Evolutionary conservation across 2,329 filamentous ascomycete species (phyloP), one percentile per base, ranked within the genome.

Genomic region (Pseudogymnoascus verrucosus): DNA sequence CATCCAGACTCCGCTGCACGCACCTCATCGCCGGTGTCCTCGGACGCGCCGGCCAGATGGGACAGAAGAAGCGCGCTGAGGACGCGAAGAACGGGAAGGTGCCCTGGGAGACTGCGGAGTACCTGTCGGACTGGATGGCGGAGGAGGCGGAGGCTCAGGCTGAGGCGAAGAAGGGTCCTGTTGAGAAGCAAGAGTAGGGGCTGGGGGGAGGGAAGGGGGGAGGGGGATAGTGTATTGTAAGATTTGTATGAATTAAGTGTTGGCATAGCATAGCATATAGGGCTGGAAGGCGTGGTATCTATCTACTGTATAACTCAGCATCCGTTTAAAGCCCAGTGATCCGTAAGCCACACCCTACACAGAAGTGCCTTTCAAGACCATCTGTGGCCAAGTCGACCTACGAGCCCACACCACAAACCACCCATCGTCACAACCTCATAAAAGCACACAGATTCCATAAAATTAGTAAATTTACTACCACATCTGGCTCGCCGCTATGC

Each of bases 1-100:
- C 8, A 12, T n/a, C 19, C 65, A 96, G 92, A 84, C 77, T 96
- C 69, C 89, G 95, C 65, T 88, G 88, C 68, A 84, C 92, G 60
- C 85, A 89, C 69, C 82, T 97, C 65, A 90, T 99, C 69, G 89
- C 88, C 3, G 92, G 92, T 62, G 88, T 95, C 1, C 81, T 99
- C 39, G 93, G 93, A 42, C 84, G 89, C 62, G 95, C 95, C 0
- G 95, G 90, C 8, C 80, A 96, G 77, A 80, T 84, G 62, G 95
- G 95, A 39, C 87, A 92, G 72, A 76, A 80, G 70, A 82, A 84
- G 65, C 84, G 93, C 63, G 77, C 89, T 47, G 78, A 79, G 42
- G 82, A 83, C 51, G 90, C 91, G 1, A 72, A 78, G 61, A 71
- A 77, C 16, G 90, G 90, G 26, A 71, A 78, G 4, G 80, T 90